Conservation (phyloP, 257 asterid genomes). For the Echites panduratus region DNA sequence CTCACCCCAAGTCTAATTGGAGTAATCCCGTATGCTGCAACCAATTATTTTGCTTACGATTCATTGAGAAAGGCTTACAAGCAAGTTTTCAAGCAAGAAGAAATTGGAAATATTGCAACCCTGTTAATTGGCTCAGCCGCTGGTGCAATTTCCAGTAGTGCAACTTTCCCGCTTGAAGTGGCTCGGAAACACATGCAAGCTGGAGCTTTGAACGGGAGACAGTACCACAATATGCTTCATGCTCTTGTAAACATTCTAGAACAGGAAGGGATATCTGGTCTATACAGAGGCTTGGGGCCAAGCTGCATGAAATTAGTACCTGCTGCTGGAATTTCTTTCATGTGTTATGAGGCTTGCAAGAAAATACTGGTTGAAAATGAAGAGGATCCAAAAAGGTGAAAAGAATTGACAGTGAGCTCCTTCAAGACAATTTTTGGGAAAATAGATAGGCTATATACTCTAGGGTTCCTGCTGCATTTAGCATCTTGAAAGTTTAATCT, state of each 20-base stretch:
- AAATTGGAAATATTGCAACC: slow-evolving; percentile 46
- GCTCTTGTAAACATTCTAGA: slow-evolving; percentile 42
- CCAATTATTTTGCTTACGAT: slow-evolving; percentile 47
- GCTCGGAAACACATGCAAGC: slow-evolving; percentile 55
- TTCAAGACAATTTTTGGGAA: neutral
- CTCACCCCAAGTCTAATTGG: slow-evolving; percentile 50
- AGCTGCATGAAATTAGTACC: slow-evolving; percentile 54
- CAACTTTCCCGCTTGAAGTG: slow-evolving; percentile 51
- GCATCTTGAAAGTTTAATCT: neutral
- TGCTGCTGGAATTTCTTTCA: slow-evolving; percentile 54
- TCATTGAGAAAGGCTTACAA: slow-evolving; percentile 39
- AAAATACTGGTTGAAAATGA: slow-evolving; percentile 41
- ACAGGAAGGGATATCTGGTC: slow-evolving; percentile 39
- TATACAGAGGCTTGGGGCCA: slow-evolving; percentile 48
- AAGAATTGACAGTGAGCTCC: neutral
- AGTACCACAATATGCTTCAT: slow-evolving; percentile 39
- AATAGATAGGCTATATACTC: neutral
- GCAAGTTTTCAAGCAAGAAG: slow-evolving; percentile 28
- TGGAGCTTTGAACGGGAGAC: slow-evolving; percentile 49
- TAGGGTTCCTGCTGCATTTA: neutral
- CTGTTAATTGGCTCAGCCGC: slow-evolving; percentile 53
- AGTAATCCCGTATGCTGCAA: slow-evolving; percentile 47
- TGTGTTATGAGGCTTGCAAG: slow-evolving; percentile 56
- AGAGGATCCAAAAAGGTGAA: slow-evolving; percentile 11
- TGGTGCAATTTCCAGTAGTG: slow-evolving; percentile 49